Evolutionary conservation across 352 stramenopile genomes (phyloP).

Genomic region (Phytophthora palmivora): DNA sequence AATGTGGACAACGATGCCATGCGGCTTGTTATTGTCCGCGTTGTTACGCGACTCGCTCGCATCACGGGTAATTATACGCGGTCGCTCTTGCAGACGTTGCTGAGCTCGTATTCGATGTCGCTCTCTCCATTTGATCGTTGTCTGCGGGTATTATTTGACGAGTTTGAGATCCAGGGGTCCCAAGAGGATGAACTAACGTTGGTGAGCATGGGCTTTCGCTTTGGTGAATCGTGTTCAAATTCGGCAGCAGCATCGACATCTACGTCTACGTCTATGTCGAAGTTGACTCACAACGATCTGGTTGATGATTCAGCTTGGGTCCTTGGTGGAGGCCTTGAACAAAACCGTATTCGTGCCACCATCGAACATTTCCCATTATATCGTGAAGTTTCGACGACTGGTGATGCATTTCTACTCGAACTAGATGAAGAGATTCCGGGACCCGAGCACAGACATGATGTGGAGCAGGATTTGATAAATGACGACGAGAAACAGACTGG

Average conservation of each 20-base stretch:
- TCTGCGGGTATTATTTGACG: constrained; percentile 61
- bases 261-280: constrained; percentile 43
- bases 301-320: constrained; percentile 77
- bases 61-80: constrained; percentile 52
- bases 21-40: constrained; percentile 44
- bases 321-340: constrained; percentile 68
- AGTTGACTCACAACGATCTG: constrained; percentile 50
- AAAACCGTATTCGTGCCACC: constrained; percentile 64
- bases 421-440: constrained; percentile 25
- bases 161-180: constrained; percentile 52
- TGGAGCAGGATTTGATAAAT: constrained; percentile 2
- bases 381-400: constrained; percentile 39
- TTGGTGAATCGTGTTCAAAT: constrained; percentile 57
- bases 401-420: constrained; percentile 43
- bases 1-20: constrained; percentile 18
- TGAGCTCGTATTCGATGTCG: constrained; percentile 76
- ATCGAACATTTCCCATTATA: constrained; percentile 78
- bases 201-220: constrained; percentile 67
- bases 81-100: constrained; percentile 63
- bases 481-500: constrained; percentile 20
- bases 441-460: constrained; percentile 6
- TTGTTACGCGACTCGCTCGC: constrained; percentile 52
- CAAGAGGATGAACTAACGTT: constrained; percentile 54
- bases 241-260: constrained; percentile 32
- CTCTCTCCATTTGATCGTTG: constrained; percentile 64